A percentile compares a stretch with the other conserved stretches of the same genome.
Evolutionary conservation across 2,329 filamentous ascomycete genomes (phyloP).

Genomic region (Lasiodiplodia theobromae): DNA sequence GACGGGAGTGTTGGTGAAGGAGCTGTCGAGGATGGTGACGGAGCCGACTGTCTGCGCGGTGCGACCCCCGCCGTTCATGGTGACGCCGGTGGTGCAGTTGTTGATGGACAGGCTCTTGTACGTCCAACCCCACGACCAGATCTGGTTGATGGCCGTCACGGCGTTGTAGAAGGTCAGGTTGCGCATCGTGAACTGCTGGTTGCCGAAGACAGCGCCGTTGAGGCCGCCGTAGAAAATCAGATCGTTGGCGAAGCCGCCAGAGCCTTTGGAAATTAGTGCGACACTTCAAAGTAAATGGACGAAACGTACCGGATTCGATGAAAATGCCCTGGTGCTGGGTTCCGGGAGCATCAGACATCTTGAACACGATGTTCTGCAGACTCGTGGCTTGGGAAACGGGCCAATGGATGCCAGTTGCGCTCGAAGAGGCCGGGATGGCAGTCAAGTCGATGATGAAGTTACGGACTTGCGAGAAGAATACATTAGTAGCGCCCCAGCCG

Average conservation of each 20-base stretch:
- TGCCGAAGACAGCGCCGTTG: conserved; percentile 51
- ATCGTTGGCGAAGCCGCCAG: conserved; percentile 56
- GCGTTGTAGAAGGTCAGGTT: conserved; percentile 62
- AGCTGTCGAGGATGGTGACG: conserved; percentile 64
- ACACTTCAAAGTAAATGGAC: conserved; percentile 1
- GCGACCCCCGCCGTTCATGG: conserved; percentile 51
- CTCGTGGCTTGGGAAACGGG: conserved; percentile 55
- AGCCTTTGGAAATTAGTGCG: conserved; percentile 36
- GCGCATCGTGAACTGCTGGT: conserved; percentile 63
- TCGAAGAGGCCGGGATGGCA: conserved; percentile 53
- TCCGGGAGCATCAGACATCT: conserved; percentile 50
- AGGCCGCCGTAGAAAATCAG: conserved; percentile 54
- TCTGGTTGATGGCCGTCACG: conserved; percentile 62
- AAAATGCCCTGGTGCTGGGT: conserved; percentile 58
- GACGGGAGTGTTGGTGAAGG: conserved; percentile 57
- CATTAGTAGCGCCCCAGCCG: conserved; percentile 61
- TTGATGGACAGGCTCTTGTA: conserved; percentile 59
- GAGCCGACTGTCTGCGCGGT: conserved; percentile 59
- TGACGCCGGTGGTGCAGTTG: conserved; percentile 61
- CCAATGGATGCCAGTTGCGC: conserved; percentile 54
- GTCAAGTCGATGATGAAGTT: conserved; percentile 71
- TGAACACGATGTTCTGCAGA: conserved; percentile 54
- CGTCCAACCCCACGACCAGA: conserved; percentile 68
- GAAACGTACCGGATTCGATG: conserved; percentile 41
- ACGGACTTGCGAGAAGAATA: conserved; percentile 70